These are phyloP conservation scores for Moesziomyces antarcticus DNA, from an alignment of 1,284 basidiomycete species.

Conservation along the genomic window DNA sequence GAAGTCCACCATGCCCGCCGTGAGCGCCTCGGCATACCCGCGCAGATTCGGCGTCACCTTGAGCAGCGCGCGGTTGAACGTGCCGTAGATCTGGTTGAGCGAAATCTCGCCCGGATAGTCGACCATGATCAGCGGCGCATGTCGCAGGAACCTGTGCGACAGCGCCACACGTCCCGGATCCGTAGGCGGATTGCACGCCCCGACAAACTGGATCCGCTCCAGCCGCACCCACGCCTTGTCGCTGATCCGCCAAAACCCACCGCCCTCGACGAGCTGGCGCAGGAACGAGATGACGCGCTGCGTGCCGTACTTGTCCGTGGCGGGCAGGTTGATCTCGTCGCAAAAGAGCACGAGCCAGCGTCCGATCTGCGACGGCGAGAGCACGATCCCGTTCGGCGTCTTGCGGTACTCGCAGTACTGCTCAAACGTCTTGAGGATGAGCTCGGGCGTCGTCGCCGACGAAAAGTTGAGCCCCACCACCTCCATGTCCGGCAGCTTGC, in stretches of 20 bases:
- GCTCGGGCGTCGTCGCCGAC: slow-evolving; percentile 95
- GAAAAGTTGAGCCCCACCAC: slow-evolving; percentile 99
- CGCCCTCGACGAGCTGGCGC: slow-evolving; percentile 92
- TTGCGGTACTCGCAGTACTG: slow-evolving; percentile 99
- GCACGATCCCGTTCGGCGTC: slow-evolving; percentile 93
- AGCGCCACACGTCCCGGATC: slow-evolving; percentile 99
- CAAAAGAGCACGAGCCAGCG: slow-evolving; percentile 99
- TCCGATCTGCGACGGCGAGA: slow-evolving; percentile 93
- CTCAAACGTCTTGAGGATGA: slow-evolving; percentile 98
- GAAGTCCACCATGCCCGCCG: slow-evolving; percentile 96
- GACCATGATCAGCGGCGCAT: slow-evolving; percentile 99
- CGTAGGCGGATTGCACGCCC: slow-evolving; percentile 99
- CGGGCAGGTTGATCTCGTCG: slow-evolving; percentile 98
- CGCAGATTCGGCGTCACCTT: slow-evolving; percentile 95
- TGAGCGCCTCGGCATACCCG: slow-evolving; percentile 91
- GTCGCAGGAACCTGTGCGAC: slow-evolving; percentile 94
- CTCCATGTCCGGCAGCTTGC: slow-evolving; percentile 98
- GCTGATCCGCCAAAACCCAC: slow-evolving; percentile 92
- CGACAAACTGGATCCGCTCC: slow-evolving; percentile 98
- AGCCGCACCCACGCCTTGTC: slow-evolving; percentile 98
- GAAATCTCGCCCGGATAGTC: slow-evolving; percentile 98
- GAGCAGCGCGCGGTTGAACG: slow-evolving; percentile 95
- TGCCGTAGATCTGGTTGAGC: slow-evolving; percentile 97
- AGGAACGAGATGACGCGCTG: slow-evolving; percentile 98
- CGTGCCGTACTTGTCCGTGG: slow-evolving; percentile 97